phyloP scores from a whole-genome alignment of 129 eudicot species.

The Silybum marianum region DNA sequence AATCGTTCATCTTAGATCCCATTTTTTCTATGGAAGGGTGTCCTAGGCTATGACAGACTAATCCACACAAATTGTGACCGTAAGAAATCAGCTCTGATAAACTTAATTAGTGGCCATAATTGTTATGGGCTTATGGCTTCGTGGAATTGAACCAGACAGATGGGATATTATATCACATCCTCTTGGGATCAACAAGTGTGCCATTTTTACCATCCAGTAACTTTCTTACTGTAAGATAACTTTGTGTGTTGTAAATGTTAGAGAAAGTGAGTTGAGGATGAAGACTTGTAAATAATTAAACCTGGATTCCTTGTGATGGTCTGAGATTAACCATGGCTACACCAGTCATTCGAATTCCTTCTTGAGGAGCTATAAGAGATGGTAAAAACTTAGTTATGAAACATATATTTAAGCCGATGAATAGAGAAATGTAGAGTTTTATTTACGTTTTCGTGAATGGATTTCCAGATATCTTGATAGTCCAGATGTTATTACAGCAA shows the following conservation, averaged over 20 bases:
- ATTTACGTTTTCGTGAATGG: slow-evolving; percentile 57
- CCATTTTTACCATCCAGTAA: not conserved
- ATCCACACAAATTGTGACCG: too few relatives aligned
- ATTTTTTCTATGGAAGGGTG: not conserved
- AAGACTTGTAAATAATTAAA: slow-evolving; percentile 3
- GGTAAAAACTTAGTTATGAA: not conserved
- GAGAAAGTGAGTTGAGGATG: not conserved
- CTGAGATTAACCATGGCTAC: slow-evolving; percentile 76
- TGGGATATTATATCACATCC: too few relatives aligned
- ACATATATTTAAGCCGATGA: not conserved
- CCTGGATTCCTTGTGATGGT: slow-evolving; percentile 72
- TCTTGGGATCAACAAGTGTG: not conserved
- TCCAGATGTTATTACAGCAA: slow-evolving; percentile 77
- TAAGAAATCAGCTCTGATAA: too few relatives aligned
- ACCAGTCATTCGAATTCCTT: slow-evolving; percentile 71
- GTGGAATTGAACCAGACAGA: not conserved
- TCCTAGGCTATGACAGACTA: too few relatives aligned
- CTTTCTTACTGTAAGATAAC: not conserved
- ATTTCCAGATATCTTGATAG: slow-evolving; percentile 69
- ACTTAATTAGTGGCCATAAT: too few relatives aligned
- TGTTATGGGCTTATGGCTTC: too few relatives aligned
- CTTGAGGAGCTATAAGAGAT: slow-evolving; percentile 41
- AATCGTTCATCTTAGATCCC: not conserved
- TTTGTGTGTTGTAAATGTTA: not conserved
- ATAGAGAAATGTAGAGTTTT: not conserved